Evolutionary conservation across 1,139 yeast species (phyloP), one percentile per base, ranked within the genome.

Genomic region (Taphrina pruni): DNA sequence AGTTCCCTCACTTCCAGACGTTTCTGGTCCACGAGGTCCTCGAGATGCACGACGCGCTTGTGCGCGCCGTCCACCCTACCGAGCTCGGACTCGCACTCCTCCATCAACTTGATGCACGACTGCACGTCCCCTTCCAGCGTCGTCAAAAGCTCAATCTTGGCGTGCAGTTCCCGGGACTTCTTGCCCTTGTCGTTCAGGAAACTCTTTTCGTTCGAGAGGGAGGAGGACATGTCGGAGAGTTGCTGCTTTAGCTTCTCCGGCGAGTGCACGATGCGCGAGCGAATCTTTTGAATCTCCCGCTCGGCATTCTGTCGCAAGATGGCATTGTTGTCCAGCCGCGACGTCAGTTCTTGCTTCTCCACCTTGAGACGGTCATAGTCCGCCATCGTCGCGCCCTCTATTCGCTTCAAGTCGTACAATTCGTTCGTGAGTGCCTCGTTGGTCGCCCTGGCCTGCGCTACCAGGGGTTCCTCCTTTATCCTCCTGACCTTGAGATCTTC

Each of bases 361-460:
- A 82, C 80, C 76, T 87, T 88, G 77, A 90, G 89, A 64, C 83
- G 84, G 41, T 84, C 81, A 75, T 89, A 91, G 73, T 89, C 92
- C n/a, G 81, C 78, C 0, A 89, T 84, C 62, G 89, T 79, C 32
- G 81, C 78, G 73, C 89, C 92, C 75, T 90, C 96, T 1, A 83
- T 78, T 65, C 81, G 82, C 72, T 88, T 89, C 72, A 90, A 80
- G 72, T 83, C 82, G 73, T 87, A 84, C 72, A 91, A 80, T 73
- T 89, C 88, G 11, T 79, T 78, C 74, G 89, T 96, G 9, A 90
- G 79, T 69, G 85, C 82, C 20, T 82, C 77, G 74, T 89, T 90
- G 72, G 85, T 85, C 2, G 81, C 79, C 70, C 85, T 85, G 26
- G 88, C 80, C 58, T 84, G 84, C 61, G 83, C 82, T 14, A 82